Conservation (phyloP, 1,284 basidiomycete species). For the Boletus semigastroideus region DNA sequence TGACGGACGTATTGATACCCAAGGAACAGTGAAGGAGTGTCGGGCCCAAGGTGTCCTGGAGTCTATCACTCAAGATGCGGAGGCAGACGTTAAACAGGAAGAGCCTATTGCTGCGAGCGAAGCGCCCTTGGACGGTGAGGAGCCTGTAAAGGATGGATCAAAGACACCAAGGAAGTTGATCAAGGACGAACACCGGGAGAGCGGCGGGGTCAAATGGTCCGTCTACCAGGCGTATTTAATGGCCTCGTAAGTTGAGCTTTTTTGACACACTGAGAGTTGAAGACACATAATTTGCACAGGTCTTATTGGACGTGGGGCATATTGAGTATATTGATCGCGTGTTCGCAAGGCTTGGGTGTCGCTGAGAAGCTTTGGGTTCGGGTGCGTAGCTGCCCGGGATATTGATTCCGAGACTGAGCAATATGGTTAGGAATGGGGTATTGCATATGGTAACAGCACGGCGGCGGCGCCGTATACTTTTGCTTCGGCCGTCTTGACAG, state of each 20-base stretch:
- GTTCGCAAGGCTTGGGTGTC: conserved; percentile 38
- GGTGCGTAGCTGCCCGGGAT: conserved; percentile 9
- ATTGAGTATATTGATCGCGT: conserved; percentile 36
- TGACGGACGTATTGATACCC: conserved; percentile 57
- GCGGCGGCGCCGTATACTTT: conserved; percentile 21
- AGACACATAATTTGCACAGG: conserved; percentile 27
- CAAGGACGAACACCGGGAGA: conserved; percentile 57
- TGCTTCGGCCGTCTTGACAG: conserved; percentile 27
- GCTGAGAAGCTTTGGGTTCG: conserved; percentile 57
- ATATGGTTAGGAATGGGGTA: conserved; percentile 42
- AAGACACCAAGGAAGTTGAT: conserved; percentile 53
- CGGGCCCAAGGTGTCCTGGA: conserved; percentile 48
- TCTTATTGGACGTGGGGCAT: conserved; percentile 53
- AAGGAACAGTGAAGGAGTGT: conserved; percentile 54
- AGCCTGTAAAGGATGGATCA: conserved; percentile 8
- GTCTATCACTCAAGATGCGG: conserved; percentile 40
- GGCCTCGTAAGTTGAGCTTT: conserved; percentile 42
- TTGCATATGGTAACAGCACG: conserved; percentile 37
- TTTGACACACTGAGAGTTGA: too few relatives aligned
- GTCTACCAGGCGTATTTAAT: conserved; percentile 66
- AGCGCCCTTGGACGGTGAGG: conserved; percentile 19
- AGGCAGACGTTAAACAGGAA: conserved; percentile 24
- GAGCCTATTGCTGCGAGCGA: conserved; percentile 17
- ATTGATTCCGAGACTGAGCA: not conserved
- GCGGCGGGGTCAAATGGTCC: conserved; percentile 61